A percentile compares a stretch with the other conserved stretches of the same genome.
Evolutionary conservation across 2,329 filamentous ascomycete genomes (phyloP).

Genomic region (Ophiostoma fasciatum): DNA sequence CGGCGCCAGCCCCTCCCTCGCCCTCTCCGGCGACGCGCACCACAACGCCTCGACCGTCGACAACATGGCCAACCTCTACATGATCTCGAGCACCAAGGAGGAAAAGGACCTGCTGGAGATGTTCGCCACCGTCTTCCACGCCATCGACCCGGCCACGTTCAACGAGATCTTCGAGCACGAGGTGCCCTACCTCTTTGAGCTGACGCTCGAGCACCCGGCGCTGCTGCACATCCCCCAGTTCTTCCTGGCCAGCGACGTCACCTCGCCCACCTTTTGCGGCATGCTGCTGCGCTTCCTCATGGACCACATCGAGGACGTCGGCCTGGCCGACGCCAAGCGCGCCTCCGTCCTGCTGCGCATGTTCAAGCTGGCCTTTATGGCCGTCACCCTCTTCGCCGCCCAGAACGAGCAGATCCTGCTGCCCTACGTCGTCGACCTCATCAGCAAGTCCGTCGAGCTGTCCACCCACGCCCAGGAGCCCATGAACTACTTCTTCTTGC

Average conservation of each 20-base stretch:
- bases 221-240: constrained; percentile 94
- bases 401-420: constrained; percentile 94
- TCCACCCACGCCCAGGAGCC: constrained; percentile 93
- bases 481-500: constrained; percentile 93
- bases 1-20: too few species aligned
- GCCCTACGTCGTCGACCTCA: constrained; percentile 92
- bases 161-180: constrained; percentile 97
- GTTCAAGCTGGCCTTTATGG: constrained; percentile 99
- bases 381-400: constrained; percentile 83
- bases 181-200: constrained; percentile 90
- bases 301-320: constrained; percentile 90
- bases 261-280: constrained; percentile 90
- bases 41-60: constrained; percentile 73
- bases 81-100: constrained; percentile 85
- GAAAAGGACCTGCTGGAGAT: constrained; percentile 96
- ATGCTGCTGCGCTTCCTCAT: constrained; percentile 97
- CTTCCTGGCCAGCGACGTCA: constrained; percentile 96
- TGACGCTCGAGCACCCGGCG: constrained; percentile 94
- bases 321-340: constrained; percentile 79
- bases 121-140: constrained; percentile 96
- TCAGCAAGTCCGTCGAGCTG: constrained; percentile 91
- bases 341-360: constrained; percentile 84
- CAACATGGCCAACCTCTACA: constrained; percentile 87
- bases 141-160: constrained; percentile 94
- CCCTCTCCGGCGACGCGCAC: constrained; percentile 52